Evolutionary conservation across 2,329 filamentous ascomycete species (phyloP).

Genomic region (Emydomyces testavorans): DNA sequence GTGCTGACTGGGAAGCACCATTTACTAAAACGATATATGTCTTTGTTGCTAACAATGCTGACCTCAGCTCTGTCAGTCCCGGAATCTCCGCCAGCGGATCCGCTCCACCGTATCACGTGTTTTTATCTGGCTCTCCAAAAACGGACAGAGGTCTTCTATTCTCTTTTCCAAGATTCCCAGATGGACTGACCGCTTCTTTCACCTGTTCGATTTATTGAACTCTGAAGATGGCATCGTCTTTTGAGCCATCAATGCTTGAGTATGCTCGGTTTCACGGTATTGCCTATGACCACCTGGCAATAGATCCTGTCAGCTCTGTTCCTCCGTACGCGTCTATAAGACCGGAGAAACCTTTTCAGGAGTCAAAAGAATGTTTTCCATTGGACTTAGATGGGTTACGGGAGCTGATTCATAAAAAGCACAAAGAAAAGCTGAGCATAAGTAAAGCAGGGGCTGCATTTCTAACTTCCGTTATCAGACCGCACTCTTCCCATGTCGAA

Average conservation of each 20-base stretch:
- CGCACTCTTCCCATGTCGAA: slow-evolving; percentile 7
- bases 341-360: not conserved
- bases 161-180: too few relatives aligned
- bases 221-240: slow-evolving; percentile 14
- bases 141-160: too few relatives aligned
- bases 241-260: slow-evolving; percentile 33
- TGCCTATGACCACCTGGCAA: slow-evolving; percentile 28
- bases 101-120: not conserved
- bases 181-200: not conserved
- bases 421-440: slow-evolving; percentile 28
- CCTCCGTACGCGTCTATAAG: not conserved
- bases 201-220: not conserved
- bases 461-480: slow-evolving; percentile 22
- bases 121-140: not conserved
- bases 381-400: slow-evolving; percentile 13
- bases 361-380: slow-evolving; percentile 19
- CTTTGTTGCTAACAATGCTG: too few relatives aligned
- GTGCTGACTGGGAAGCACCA: too few relatives aligned
- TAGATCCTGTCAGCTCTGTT: slow-evolving; percentile 20
- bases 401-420: not conserved
- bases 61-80: too few relatives aligned
- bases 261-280: slow-evolving; percentile 40
- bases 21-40: too few relatives aligned
- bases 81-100: too few relatives aligned
- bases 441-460: slow-evolving; percentile 23